Evolutionary conservation across 116 monocot genomes (phyloP), one percentile per base, ranked within the genome.

Genomic region (Phalaenopsis hybrid): DNA sequence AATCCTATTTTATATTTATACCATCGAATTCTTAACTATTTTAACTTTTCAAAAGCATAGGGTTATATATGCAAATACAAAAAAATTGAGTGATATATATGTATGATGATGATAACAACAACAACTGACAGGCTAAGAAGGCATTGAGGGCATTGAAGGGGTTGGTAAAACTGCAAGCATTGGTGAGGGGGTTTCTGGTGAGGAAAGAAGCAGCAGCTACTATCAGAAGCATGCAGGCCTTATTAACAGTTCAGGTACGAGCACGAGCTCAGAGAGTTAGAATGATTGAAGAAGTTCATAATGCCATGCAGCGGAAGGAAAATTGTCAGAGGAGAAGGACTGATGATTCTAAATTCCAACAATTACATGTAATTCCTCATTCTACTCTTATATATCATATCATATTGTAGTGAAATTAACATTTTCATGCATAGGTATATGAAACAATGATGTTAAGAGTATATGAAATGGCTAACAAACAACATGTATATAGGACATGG

Each of bases 261-360:
- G 91, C 90, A 69, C 86, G 93, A 20, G 82, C 79, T 8, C 94
- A 91, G 52, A 81, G 92, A 49, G 79, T 87, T 3, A 82, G 65
- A 18, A 83, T 82, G 87, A 82, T 87, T 2, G 90, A 87, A 68
- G 87, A 86, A 70, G 79, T 83, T 16, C 81, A 83, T 75, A 31
- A 31, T 31, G 18, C 15, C 0, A 48, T 33, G 59, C 41, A 81
- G 37, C 84, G 84, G 4, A 81, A 79, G 79, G 89, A 83, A 43
- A 84, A 65, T 44, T 79, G 15, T 16, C 48, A 81, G 33, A 58
- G 92, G 67, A 81, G 84, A 83, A 85, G 86, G 70, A 88, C 84
- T 8, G 80, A 82, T 17, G 84, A 91, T 57, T 77, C 70, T 31
- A 65, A 83, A 18, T 41, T 44, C 50, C 79, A 79, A 20, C 75